phyloP scores from a whole-genome alignment of 2,329 filamentous ascomycete species.

The Xylariaceae sp. region DNA sequence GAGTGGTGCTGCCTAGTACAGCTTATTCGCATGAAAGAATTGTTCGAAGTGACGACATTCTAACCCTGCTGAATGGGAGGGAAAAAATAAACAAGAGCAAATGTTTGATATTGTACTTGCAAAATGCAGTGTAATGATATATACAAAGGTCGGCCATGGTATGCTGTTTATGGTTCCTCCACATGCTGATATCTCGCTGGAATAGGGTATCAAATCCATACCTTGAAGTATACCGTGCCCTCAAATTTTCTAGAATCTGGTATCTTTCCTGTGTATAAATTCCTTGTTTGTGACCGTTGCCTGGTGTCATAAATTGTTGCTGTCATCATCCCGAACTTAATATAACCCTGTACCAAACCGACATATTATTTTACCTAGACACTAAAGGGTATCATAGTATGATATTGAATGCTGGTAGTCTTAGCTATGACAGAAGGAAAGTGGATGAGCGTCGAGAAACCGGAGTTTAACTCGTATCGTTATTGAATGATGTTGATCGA shows the following conservation, averaged over 20 bases:
- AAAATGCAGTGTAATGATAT: constrained; percentile 15
- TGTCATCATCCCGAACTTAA: constrained; percentile 29
- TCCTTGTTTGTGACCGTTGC: constrained; percentile 24
- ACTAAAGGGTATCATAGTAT: not conserved
- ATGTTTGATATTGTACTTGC: not conserved
- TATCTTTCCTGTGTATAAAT: not conserved
- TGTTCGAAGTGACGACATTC: too few relatives aligned
- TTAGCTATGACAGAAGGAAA: too few relatives aligned
- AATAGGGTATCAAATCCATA: constrained; percentile 14
- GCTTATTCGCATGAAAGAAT: too few relatives aligned
- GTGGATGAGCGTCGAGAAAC: too few relatives aligned
- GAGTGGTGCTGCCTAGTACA: too few relatives aligned
- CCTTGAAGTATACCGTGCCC: not conserved
- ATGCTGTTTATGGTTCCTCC: not conserved
- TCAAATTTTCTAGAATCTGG: constrained; percentile 4
- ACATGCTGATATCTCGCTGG: not conserved
- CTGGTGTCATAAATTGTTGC: constrained; percentile 31
- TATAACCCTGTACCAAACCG: constrained; percentile 8
- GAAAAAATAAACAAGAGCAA: too few relatives aligned
- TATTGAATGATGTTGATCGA: too few relatives aligned
- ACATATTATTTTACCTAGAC: not conserved
- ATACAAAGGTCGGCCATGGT: constrained; percentile 13
- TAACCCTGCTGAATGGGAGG: not conserved
- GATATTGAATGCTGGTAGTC: too few relatives aligned
- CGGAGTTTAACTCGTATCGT: too few relatives aligned